Base-by-base conservation (phyloP, 2,329 filamentous ascomycete genomes). In the Stagonosporopsis vannaccii region DNA sequence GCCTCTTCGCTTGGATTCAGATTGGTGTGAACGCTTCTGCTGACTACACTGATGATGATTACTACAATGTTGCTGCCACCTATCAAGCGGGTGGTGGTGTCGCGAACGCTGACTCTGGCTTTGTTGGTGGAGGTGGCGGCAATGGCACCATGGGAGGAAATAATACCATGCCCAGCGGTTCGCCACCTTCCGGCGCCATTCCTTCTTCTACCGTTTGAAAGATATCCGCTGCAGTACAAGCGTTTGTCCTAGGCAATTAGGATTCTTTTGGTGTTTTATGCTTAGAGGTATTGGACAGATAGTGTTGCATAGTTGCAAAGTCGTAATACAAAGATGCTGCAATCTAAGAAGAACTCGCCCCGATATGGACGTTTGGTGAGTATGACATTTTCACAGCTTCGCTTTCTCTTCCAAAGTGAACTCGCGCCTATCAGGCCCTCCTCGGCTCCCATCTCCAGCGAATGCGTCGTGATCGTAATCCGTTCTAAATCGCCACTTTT, bases 1-100 rank as follows among this genome's bases (percentile, higher is more conserved):
- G 68, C 13, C 45, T 72, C 11, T 55, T 71, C 19, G 67, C 58
- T 19, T 72, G 66, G 63, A 66, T 69, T 39, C 47, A 58, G 22
- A 60, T 72, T 17, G 68, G 68, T 28, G 60, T 71, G 4, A 62
- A 71, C 23, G 23, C 56, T 11, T 66, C 53, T n/a, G 65, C 63
- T 20, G 62, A 66, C 13, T 57, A 65, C 37, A 58, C 51, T 19
- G 58, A 58, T 36, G 59, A 66, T 30, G 56, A 63, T 11, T 62
- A 63, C 52, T 68, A 65, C 39, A 55, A 44, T 12, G 59, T 66
- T 39, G 62, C 63, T 46, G 63, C 66, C 32, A 57, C 54, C 11
- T 68, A 64, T 23, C 60, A 67, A 19, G 62, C 58, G 9, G 62
- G 56, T 35, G 66, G 66, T 45, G 66, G 68, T 42, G 52, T 64